Evolutionary conservation across 1,284 basidiomycete species (phyloP).

Genomic region (Trichosporon ovoides): DNA sequence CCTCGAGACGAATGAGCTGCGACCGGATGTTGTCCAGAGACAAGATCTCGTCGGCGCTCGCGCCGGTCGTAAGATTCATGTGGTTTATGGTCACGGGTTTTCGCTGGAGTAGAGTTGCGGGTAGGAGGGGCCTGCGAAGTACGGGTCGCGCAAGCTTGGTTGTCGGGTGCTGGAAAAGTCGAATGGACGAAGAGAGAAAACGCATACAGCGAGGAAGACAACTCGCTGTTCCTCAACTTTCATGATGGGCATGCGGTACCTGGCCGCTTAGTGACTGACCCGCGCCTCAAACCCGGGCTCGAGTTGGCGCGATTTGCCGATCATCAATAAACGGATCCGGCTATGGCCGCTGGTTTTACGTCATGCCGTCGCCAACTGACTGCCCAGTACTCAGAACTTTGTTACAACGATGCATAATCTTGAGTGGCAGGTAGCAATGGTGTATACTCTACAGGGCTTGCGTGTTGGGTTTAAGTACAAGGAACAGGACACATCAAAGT

Average conservation of each 20-base stretch:
- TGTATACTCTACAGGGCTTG: background rate
- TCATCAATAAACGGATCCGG: background rate
- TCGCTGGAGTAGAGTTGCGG: background rate
- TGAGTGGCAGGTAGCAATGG: background rate
- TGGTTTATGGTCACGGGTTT: background rate
- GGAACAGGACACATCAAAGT: too few relatives aligned
- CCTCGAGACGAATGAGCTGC: slow-evolving; percentile 83
- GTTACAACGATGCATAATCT: slow-evolving; percentile 5
- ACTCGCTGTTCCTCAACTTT: too few relatives aligned
- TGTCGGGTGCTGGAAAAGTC: too few relatives aligned
- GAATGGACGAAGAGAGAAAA: too few relatives aligned
- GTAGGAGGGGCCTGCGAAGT: background rate
- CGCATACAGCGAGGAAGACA: too few relatives aligned
- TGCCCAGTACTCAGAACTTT: background rate
- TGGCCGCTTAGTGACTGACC: background rate
- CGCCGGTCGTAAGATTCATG: slow-evolving; percentile 51
- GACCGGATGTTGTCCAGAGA: slow-evolving; percentile 79
- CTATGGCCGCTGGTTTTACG: background rate
- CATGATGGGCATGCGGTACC: too few relatives aligned
- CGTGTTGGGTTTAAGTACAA: background rate
- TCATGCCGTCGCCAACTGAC: too few relatives aligned
- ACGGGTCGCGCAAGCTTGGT: background rate
- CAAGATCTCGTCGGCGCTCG: slow-evolving; percentile 66
- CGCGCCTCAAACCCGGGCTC: background rate
- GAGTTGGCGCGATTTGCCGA: background rate